Base-by-base conservation (phyloP, 345 rosid genomes). In the Aurinia saxatilis region DNA sequence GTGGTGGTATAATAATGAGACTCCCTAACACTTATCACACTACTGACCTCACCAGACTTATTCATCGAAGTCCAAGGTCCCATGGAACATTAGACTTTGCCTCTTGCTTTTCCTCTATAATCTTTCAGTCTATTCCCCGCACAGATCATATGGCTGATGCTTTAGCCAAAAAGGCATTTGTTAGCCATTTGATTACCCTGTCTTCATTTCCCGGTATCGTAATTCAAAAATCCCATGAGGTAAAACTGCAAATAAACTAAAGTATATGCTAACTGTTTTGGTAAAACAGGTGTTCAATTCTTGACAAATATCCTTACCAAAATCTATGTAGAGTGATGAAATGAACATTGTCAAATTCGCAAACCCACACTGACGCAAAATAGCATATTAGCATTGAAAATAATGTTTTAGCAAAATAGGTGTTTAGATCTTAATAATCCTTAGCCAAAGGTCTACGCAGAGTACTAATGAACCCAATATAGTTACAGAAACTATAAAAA, bases 401-500 rank as follows among this genome's bases (percentile, higher is more conserved):
- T 12, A 18, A 6, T 6, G 25, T 7, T 50, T 18, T 23, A 23
- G 45, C 34, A 52, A 56, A 66, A 66, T 66, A 57, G 50, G 13
- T 57, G 40, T 56, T 38, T 21, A 14, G 19, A 30, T 35, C 40
- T 23, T 23, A 53, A 49, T 57, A 57, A 48, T 29, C 42, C 47
- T 44, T 47, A 18, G 49, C 48, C 16, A 27, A 15, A n/a, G n/a
- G 37, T 35, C 65, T 60, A 50, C 3, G 46, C 40, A 44, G 48
- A 51, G 47, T 33, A 17, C 39, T 25, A 42, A 21, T 11, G 36
- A 18, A 50, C 40, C 29, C 59, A 10, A 59, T 67, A 57, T 67
- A 57, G 65, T 19, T 67, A 67, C 52, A 67, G 29, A 65, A 50
- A 41, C 58, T 67, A 67, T 57, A 54, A 67, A n/a, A 57, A 56